Evolutionary conservation across 169 alveolate genomes (phyloP), one percentile per base, ranked within the genome.

Genomic region (Besnoitia besnoiti): DNA sequence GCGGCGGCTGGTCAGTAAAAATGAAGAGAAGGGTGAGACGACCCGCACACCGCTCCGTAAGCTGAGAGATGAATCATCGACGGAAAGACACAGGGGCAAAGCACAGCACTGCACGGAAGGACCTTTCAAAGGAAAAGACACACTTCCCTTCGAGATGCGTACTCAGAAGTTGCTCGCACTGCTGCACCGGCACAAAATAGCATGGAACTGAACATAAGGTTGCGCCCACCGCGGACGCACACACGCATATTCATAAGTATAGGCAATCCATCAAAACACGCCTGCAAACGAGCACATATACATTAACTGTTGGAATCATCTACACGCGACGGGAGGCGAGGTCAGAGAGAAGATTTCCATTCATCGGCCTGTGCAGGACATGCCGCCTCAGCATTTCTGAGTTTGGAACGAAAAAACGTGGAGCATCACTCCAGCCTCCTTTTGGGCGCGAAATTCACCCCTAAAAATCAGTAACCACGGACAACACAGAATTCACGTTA

Each of bases 11-110:
- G 62, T 47, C 55, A 42, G 87, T 82, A 35, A 91, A 91, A 37
- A 91, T 75, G 73, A 91, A 91, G 16, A 91, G 91, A 16, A 91
- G 88, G 46, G 94, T 75, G n/a, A 91, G 91, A 42, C 91, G 85
- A 51, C 85, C 87, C 27, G 75, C 75, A 35, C 80, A 39, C 10
- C 94, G 90, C 80, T 91, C 94, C 33, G 47, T 67, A 46, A 91
- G 91, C 94, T 91, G 94, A 51, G 82, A 90, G 51, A 42, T 14
- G 37, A 77, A 77, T 30, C 39, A n/a, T 0, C 8, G 44, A 10
- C 67, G 24, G 30, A 19, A 5, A 55, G 27, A 10, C 67, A 5
- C 4, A 55, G 24, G 24, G 4, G n/a, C n/a, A n/a, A n/a, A n/a
- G n/a, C n/a, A n/a, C n/a, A n/a, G n/a, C n/a, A n/a, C n/a, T n/a